Base-by-base conservation (phyloP, 1,139 yeast species). In the Arxiozyma slooffiae region DNA sequence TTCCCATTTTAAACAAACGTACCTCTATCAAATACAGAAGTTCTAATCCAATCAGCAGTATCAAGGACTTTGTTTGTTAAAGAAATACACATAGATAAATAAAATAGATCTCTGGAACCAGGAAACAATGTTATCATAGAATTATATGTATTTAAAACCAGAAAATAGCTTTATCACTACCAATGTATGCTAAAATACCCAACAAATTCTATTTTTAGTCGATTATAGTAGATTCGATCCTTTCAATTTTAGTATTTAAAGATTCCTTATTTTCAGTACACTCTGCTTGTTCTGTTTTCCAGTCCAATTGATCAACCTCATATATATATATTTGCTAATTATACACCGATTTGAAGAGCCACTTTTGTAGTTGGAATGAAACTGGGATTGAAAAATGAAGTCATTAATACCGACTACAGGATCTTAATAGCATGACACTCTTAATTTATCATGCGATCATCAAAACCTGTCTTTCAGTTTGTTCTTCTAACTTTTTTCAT, bases 291-390 rank as follows among this genome's bases (percentile, higher is more conserved):
- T 45, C 17, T 38, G 17, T 20, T 54, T 70, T 67, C 65, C 76
- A 73, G 62, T 82, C 76, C 55, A 83, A 68, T 46, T 78, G 74
- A 56, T 84, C 89, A 53, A 86, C 77, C 59, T 80, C 78, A 63
- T 88, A 83, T 60, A 84, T 69, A 90, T 84, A 57, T 81, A 78
- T 41, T 75, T 48, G 92, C 94, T 60, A 90, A 79, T 71, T 80
- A 90, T 56, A 77, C 76, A 64, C 96, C 97, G 71, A 89, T 90
- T 74, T 90, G 97, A 73, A 88, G 83, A 45, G 97, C 97, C 53
- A 89, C 97, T 76, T 90, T 97, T 47, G 96, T 97, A 52, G 97
- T 90, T 58, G 97, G 97, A 48, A 96, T 95, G 58, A 78, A 81
- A 68, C 89, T 89, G 59, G 94, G 85, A 54, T n/a, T 80, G 79